phyloP scores from a whole-genome alignment of 371 early-diverging fungal genomes.

The Thermomucor indicae-seudaticae region DNA sequence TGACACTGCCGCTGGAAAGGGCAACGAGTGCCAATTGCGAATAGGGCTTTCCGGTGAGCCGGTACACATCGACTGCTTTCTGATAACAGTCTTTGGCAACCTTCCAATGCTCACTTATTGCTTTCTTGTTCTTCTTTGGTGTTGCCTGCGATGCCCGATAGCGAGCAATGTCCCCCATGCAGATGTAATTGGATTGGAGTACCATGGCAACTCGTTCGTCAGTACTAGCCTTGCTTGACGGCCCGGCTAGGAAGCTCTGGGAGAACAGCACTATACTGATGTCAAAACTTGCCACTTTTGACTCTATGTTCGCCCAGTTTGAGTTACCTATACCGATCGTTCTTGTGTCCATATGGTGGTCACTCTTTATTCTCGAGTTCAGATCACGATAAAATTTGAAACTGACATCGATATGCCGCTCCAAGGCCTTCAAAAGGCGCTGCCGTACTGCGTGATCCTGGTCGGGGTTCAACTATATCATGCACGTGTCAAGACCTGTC shows the following conservation, averaged over 20 bases:
- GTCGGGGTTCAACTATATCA: not conserved
- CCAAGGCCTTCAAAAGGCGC: conserved; percentile 17
- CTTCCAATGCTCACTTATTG: conserved; percentile 19
- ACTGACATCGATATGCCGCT: conserved; percentile 27
- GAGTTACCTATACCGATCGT: conserved; percentile 35
- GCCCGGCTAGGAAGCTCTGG: too few species aligned
- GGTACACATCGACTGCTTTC: conserved; percentile 37
- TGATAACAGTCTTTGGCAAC: conserved; percentile 36
- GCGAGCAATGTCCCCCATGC: conserved; percentile 47
- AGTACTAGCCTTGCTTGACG: not conserved
- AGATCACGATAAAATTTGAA: conserved; percentile 44
- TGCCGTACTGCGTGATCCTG: conserved; percentile 6
- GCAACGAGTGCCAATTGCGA: conserved; percentile 43
- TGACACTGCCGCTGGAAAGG: conserved; percentile 37
- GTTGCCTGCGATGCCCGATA: conserved; percentile 37
- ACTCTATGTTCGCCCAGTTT: not conserved
- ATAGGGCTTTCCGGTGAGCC: conserved; percentile 48
- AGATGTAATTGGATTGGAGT: conserved; percentile 39
- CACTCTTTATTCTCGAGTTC: conserved; percentile 24
- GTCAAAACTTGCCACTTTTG: not conserved
- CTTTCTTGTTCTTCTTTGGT: conserved; percentile 11
- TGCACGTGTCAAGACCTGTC: not conserved
- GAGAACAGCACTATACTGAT: conserved; percentile 17
- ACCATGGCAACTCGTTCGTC: conserved; percentile 31
- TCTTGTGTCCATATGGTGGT: conserved; percentile 30